Base-by-base conservation (phyloP, 2,329 filamentous ascomycete species). In the Bipolaris zeicola region DNA sequence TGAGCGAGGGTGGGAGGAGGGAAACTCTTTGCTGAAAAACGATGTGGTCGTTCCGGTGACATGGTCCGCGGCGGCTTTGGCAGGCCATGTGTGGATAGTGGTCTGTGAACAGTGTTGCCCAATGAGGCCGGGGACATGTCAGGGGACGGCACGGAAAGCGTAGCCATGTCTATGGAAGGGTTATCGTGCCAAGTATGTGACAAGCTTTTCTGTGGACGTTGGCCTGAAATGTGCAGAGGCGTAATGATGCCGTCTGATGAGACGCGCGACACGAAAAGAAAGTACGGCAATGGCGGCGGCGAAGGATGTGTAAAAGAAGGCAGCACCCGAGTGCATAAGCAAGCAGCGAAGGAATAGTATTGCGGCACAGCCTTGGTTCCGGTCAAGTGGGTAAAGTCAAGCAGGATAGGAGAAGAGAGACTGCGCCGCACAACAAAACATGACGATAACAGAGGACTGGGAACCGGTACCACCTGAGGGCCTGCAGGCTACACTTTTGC, bases 81-180 rank as follows among this genome's bases (percentile, higher is more conserved):
- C 67, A 76, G 59, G 24, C 71, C 72, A 60, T 74, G 71, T 48
- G 57, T 67, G 24, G 72, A 71, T 22, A 75, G 62, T 16, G 71
- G 67, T 47, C 66, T 58, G 57, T 68, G 69, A 31, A 65, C 50
- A 52, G 64, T 65, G 16, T 48, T 59, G 51, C 61, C 55, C 24
- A 58, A 58, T 43, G 71, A 67, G 49, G 62, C 60, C 37, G 64
- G 58, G 41, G 58, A 57, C 31, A 65, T 62, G 36, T 63, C 66
- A 39, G 62, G 67, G 20, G 68, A 64, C 51, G 67, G 63, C 42
- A 67, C 60, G 31, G 64, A 59, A 46, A 69, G 65, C 50, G 67
- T 60, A 39, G 62, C 56, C 66, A 69, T 69, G 43, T 43, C 49
- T 50, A 28, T 50, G 45, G 42, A 31, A 22, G 33, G 49, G 42